Conservation (phyloP, 305 asterid genomes). For the Salvia sclarea region DNA sequence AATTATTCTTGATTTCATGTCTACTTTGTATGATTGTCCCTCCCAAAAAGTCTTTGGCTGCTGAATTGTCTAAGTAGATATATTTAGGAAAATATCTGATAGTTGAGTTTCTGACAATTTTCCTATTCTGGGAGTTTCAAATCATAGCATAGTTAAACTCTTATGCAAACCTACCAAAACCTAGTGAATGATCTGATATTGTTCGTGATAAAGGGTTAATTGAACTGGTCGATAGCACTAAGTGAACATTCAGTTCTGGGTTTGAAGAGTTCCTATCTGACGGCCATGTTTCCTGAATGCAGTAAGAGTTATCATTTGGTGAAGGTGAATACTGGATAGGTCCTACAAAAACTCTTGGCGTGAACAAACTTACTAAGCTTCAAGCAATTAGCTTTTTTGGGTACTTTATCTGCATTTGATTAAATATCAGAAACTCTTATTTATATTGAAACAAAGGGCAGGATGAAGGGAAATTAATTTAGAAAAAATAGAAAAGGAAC, state of each 20-base stretch:
- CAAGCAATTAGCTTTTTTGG: not conserved
- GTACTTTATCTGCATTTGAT: not conserved
- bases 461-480: not conserved
- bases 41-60: constrained; percentile 1
- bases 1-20: not conserved
- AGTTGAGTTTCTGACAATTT: no score
- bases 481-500: not conserved
- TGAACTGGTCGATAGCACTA: no score
- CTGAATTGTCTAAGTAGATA: not conserved
- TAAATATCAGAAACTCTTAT: no score
- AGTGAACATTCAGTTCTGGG: no score
- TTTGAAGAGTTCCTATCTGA: no score
- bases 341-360: not conserved
- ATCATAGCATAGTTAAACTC: no score
- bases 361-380: not conserved
- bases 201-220: no score
- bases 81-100: not conserved
- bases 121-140: no score
- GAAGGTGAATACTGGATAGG: not conserved
- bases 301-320: not conserved
- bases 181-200: no score
- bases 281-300: not conserved
- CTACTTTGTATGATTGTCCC: not conserved
- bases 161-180: no score
- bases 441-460: no score